Evolutionary conservation across 768 basidiomycete genomes (phyloP).

Genomic region (Trametes villosa): DNA sequence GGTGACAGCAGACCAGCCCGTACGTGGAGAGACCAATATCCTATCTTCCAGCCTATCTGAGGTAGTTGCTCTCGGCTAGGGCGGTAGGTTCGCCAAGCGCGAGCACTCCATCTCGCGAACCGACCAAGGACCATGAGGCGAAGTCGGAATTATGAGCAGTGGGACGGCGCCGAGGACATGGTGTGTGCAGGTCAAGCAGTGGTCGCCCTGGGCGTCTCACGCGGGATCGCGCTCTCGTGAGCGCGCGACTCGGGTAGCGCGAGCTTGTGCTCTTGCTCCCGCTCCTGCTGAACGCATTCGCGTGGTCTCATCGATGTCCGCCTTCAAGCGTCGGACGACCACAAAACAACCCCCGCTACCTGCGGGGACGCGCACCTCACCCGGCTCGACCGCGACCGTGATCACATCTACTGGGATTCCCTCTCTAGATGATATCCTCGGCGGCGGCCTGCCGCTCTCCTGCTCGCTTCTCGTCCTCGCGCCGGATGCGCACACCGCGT

Average conservation of each 20-base stretch:
- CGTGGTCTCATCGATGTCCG: conserved; percentile 54
- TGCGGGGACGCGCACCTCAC: conserved; percentile 61
- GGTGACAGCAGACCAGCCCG: too few relatives aligned
- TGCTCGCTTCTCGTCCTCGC: conserved; percentile 73
- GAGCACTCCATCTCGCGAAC: background rate
- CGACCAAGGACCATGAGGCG: background rate
- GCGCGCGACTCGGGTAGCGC: background rate
- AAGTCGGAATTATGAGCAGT: background rate
- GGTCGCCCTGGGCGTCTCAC: background rate
- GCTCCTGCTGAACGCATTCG: background rate
- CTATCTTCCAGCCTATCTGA: background rate
- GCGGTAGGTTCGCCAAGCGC: background rate
- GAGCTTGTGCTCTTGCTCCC: background rate
- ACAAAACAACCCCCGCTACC: conserved; percentile 47
- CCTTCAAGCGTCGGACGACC: conserved; percentile 73
- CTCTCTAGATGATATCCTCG: conserved; percentile 93
- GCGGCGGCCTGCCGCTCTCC: conserved; percentile 87
- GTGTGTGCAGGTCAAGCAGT: background rate
- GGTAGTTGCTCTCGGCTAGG: background rate
- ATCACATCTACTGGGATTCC: conserved; percentile 87
- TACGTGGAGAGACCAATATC: conserved; percentile 8
- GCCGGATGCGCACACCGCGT: conserved; percentile 87
- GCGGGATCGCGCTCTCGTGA: background rate
- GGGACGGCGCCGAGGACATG: background rate
- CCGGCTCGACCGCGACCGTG: conserved; percentile 56